Base-by-base conservation (phyloP, 2,329 filamentous ascomycete species). In the Claviceps monticola region DNA sequence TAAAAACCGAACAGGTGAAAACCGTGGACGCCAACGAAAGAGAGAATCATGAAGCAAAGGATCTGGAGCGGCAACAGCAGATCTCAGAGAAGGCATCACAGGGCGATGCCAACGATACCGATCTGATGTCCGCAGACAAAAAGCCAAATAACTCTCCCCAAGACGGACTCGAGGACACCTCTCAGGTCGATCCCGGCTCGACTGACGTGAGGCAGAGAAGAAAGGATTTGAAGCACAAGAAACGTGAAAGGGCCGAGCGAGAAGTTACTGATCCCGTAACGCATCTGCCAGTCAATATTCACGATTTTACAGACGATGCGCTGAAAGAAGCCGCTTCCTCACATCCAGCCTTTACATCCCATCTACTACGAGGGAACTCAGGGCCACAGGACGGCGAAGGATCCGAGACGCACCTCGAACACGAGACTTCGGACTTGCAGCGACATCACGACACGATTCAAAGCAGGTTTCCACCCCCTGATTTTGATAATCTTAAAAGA, bases 181-280 rank as follows among this genome's bases (percentile, higher is more conserved):
- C 67, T 6, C 60, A 70, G 53, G 59, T 65, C 8, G 68, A 63
- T 11, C 56, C 65, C 2, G 60, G 62, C n/a, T 57, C 67, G 1
- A 56, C 68, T 34, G 69, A 75, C 49, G 68, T 71, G 2, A 74
- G 67, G 56, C 64, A 72, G 53, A 71, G 74, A 60, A 69, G 73
- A 23, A 76, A 75, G 52, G 65, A 68, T 7, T 71, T 73, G 61
- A 74, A 75, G 58, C 71, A 70, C 53, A 64, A 59, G 11, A 69
- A 68, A 48, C 63, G 66, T 46, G 69, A 73, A 48, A 68, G 69
- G 44, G 72, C 68, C n/a, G 71, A 74, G n/a, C 69, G 74, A 54
- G 74, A 84, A 61, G 83, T 87, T 46, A 87, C 83, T 1, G 84
- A 88, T 59, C 83, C 83, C 0, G 74, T 87, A 41, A 88, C 84